Percentiles rank a stretch among this genome's conserved stretches.
Conservation (phyloP, 768 basidiomycete genomes). For the Tylopilus subfusipes region DNA sequence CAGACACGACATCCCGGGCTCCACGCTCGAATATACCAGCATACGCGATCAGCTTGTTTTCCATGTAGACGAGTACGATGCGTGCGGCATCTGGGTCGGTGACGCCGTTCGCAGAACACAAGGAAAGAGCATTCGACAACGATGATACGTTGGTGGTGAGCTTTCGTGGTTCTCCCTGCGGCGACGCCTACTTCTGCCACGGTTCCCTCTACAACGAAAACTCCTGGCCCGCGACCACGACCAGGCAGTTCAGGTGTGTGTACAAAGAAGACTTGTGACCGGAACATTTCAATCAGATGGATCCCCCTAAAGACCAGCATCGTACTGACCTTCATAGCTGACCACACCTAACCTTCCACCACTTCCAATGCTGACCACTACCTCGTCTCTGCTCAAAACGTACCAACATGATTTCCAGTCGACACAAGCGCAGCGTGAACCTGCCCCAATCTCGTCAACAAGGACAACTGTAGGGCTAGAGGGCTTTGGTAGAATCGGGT, state of each 20-base stretch:
- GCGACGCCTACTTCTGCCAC: too few relatives aligned
- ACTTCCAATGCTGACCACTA: constrained; percentile 79
- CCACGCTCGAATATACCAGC: constrained; percentile 78
- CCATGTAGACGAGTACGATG: constrained; percentile 85
- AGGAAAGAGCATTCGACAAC: constrained; percentile 3
- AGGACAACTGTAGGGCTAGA: constrained; percentile 62
- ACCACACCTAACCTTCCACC: constrained; percentile 83
- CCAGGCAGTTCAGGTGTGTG: constrained; percentile 76
- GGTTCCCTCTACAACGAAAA: too few relatives aligned
- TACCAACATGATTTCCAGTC: constrained; percentile 71
- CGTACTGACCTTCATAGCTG: constrained; percentile 81
- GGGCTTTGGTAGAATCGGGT: constrained; percentile 69
- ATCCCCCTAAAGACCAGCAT: background rate
- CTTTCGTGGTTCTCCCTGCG: too few relatives aligned
- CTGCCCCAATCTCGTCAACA: constrained; percentile 85
- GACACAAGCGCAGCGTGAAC: constrained; percentile 80
- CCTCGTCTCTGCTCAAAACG: constrained; percentile 86
- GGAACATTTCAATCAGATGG: background rate
- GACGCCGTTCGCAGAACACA: constrained; percentile 39
- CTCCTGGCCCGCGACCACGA: too few relatives aligned
- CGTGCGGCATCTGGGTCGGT: constrained; percentile 63
- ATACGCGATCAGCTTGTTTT: constrained; percentile 88
- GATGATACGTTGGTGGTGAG: constrained; percentile 14
- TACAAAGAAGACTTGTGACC: constrained; percentile 67
- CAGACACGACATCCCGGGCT: constrained; percentile 76